Evolutionary conservation across 495 filamentous ascomycete genomes (phyloP), one percentile per base, ranked within the genome.

Genomic region (Delitschia confertaspora): DNA sequence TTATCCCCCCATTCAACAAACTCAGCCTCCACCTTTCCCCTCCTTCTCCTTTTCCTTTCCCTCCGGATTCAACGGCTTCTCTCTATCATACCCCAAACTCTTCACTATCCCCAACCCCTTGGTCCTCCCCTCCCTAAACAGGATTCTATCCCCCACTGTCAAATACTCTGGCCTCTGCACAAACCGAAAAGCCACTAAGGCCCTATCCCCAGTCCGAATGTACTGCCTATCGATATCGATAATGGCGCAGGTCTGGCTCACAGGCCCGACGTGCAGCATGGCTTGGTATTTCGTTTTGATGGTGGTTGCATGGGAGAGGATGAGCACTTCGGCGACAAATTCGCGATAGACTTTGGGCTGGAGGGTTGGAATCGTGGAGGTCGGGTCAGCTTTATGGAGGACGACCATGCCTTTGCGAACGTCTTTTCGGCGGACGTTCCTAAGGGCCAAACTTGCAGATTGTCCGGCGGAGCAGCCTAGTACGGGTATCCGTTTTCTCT

Each of bases 331-430:
- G 13, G 91, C 91, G 38, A 95, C 72, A 61, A 98, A 98, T 57
- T 95, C 88, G 25, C 85, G 76, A 60, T 83, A 82, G 5, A 94
- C 91, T 56, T 89, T 93, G 3, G 76, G 70, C 22, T 74, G 67
- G 22, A 43, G 16, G 10, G 48, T 24, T 0, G 53, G 38, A 8
- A 55, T 26, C 32, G 49, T 40, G 37, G 56, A 52, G 10, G 49
- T 53, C 13, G 77, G 72, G 23, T 88, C 83, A 29, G 78, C 64
- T 65, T 89, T 95, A 32, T 83, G 82, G 29, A 98, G 66, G 8
- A 96, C 89, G 0, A 98, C 91, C 93, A 96, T 96, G 17, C 91
- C 91, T 71, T 98, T 98, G 22, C 93, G 76, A 0, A 98, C 91
- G 59, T 98, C 93, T 66, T 91, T 93, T 17, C 91, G 68, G 19